Conservation (phyloP, 139 green algal genomes). For the Parachlorella kessleri region DNA sequence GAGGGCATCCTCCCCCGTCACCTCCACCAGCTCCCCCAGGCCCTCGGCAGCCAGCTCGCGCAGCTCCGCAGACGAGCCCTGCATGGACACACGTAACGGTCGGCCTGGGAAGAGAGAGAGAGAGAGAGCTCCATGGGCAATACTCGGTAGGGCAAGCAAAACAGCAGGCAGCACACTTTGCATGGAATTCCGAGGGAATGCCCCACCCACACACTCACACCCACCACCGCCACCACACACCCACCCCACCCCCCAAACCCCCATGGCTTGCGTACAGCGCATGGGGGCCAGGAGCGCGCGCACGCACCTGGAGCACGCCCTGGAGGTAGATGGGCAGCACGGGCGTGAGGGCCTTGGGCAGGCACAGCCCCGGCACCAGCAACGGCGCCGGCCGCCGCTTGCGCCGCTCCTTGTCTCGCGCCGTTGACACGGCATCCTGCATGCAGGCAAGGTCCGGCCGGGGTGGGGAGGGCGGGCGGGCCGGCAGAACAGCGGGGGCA, state of each 20-base stretch:
- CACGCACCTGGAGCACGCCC: slow-evolving; percentile 79
- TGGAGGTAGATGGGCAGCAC: slow-evolving; percentile 95
- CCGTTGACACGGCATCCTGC: slow-evolving; percentile 72
- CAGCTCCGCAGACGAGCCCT: slow-evolving; percentile 77
- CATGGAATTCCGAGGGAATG: too few relatives aligned
- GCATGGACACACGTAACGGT: background rate
- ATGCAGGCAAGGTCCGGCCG: slow-evolving; percentile 30
- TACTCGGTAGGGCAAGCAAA: background rate
- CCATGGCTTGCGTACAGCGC: too few relatives aligned
- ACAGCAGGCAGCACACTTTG: background rate
- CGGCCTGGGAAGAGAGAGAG: background rate
- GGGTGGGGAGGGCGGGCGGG: background rate
- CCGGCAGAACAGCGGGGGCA: background rate
- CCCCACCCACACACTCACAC: background rate
- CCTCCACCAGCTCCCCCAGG: slow-evolving; percentile 88
- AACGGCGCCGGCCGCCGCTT: slow-evolving; percentile 60
- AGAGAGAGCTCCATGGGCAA: background rate
- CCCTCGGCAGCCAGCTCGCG: slow-evolving; percentile 90
- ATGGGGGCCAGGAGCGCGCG: too few relatives aligned
- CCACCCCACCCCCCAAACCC: background rate
- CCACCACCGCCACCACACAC: background rate
- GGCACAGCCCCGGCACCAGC: slow-evolving; percentile 83
- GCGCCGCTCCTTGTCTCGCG: slow-evolving; percentile 79
- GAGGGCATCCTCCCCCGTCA: slow-evolving; percentile 78
- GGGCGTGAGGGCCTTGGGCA: slow-evolving; percentile 86